Base-by-base conservation (phyloP, 1,139 yeast species). In the Saccharomyces hybrid region DNA sequence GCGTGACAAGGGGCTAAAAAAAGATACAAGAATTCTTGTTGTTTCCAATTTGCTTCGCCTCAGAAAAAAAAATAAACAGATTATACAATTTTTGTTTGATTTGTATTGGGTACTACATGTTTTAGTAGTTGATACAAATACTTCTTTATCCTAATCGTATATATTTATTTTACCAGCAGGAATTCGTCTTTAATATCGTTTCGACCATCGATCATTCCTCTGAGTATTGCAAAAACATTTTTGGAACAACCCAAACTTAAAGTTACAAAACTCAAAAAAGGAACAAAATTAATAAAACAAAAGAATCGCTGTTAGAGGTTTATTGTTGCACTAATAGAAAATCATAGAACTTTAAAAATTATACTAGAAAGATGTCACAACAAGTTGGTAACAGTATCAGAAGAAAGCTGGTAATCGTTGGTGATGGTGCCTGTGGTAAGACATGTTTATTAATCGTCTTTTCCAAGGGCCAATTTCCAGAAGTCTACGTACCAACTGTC, bases 381-480 rank as follows among this genome's bases (percentile, higher is more conserved):
- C 66, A 62, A 57, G 65, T 62, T 44, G 63, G 66, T 57, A 65
- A 61, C 54, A 67, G 65, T 58, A 67, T 68, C 53, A 67, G 72
- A 64, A 61, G 88, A 78, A 86, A 86, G 73, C 76, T 86, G 67
- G 93, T 86, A 70, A 85, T 86, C 69, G 93, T 86, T 57, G 95
- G 95, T 74, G 95, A 86, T 72, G 93, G 85, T 70, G 83, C 85
- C 63, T 86, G 91, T 78, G 93, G 93, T 77, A 86, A 86, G 70
- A 86, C 93, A 5, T 86, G 91, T 81, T 77, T 86, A 64, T 78
- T 86, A 71, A 84, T 84, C 71, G 96, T 88, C 16, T 91, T 90
- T 72, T 86, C 96, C 60, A 88, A 88, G 75, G 97, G 97, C 61
- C 88, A 95, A 54, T 91, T 90, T 83, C 97, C 97, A 60, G 95